phyloP scores from a whole-genome alignment of 2,329 filamentous ascomycete genomes.

The Annulohypoxylon truncatum region DNA sequence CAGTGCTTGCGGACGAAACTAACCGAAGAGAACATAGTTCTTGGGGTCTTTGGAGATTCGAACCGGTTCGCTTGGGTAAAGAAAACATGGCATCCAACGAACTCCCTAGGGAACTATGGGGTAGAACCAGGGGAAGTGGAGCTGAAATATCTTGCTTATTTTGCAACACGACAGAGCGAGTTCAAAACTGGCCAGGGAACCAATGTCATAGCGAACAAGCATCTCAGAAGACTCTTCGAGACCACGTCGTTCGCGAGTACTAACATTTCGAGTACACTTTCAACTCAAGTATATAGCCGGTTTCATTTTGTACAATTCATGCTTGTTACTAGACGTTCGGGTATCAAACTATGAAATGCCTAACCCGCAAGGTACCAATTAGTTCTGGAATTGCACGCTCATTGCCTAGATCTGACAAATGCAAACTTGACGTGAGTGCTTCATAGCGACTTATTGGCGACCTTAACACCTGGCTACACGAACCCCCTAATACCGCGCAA shows the following conservation, averaged over 20 bases:
- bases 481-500: constrained; percentile 56
- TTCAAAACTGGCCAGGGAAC: background rate
- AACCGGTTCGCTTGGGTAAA: background rate
- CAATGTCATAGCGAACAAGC: background rate
- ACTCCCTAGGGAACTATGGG: background rate
- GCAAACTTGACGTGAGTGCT: background rate
- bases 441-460: background rate
- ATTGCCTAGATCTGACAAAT: background rate
- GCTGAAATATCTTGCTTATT: background rate
- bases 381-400: background rate
- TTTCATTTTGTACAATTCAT: background rate
- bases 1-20: background rate
- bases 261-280: background rate
- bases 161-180: background rate
- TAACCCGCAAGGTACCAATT: background rate
- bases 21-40: background rate
- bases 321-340: background rate
- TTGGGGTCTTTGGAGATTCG: background rate
- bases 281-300: background rate
- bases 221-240: background rate
- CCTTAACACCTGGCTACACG: constrained; percentile 38
- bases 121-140: background rate
- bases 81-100: background rate
- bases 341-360: constrained; percentile 9
- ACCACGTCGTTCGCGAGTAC: background rate